Conservation (phyloP, 495 filamentous ascomycete species). For the Penicillium turbatum region DNA sequence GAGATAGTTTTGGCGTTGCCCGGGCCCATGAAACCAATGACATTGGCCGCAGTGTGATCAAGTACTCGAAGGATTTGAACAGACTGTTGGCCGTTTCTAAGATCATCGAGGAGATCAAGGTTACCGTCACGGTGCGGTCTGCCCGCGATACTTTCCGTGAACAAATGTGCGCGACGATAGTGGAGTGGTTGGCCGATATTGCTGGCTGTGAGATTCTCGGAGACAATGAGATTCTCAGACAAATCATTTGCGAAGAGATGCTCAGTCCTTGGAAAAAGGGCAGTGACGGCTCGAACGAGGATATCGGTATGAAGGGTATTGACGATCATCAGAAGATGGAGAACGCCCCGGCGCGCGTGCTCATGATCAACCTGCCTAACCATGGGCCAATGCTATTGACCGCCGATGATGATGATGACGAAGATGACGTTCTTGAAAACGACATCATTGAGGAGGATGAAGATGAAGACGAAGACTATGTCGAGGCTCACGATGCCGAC, state of each 20-base stretch:
- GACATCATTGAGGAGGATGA: slow-evolving; percentile 49
- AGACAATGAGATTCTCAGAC: slow-evolving; percentile 74
- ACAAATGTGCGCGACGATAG: slow-evolving; percentile 97
- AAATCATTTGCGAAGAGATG: slow-evolving; percentile 83
- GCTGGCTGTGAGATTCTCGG: slow-evolving; percentile 79
- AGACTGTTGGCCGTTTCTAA: slow-evolving; percentile 69
- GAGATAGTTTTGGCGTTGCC: slow-evolving; percentile 60
- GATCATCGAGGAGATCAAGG: slow-evolving; percentile 90
- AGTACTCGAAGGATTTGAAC: slow-evolving; percentile 65
- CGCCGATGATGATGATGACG: slow-evolving; percentile 47
- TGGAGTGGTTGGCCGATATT: slow-evolving; percentile 94
- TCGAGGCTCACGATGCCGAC: slow-evolving; percentile 44
- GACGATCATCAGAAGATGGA: slow-evolving; percentile 74
- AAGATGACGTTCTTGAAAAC: slow-evolving; percentile 28
- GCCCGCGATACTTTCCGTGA: slow-evolving; percentile 92
- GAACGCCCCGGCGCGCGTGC: slow-evolving; percentile 28
- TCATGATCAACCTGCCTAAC: slow-evolving; percentile 37
- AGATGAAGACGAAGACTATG: slow-evolving; percentile 42
- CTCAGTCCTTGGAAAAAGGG: slow-evolving; percentile 81
- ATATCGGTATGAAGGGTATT: slow-evolving; percentile 79
- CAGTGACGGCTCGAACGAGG: slow-evolving; percentile 76
- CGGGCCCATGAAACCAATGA: slow-evolving; percentile 84
- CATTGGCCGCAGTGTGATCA: slow-evolving; percentile 77
- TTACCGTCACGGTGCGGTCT: slow-evolving; percentile 92
- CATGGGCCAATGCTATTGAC: slow-evolving; percentile 40